Percentiles rank a stretch among this genome's conserved stretches.
Evolutionary conservation across 225 moss, liverwort and hornwort species (phyloP).

Genomic region (Takakia lepidozioides): DNA sequence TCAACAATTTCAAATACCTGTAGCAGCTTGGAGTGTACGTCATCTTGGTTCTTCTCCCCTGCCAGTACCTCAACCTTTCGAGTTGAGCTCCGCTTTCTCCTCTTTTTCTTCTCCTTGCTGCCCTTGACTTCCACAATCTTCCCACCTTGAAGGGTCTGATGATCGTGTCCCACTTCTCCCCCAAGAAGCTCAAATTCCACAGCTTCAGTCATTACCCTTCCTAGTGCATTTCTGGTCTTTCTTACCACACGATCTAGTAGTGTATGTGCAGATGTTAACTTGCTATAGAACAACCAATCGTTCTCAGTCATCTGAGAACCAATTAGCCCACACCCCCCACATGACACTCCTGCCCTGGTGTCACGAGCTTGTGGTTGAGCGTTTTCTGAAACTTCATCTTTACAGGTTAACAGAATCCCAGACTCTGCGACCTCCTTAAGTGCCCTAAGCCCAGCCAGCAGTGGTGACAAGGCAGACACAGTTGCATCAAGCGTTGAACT

Average conservation of each 20-base stretch:
- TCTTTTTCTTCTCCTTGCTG: constrained; percentile 68
- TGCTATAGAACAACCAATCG: constrained; percentile 45
- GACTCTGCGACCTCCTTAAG: constrained; percentile 56
- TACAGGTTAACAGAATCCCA: constrained; percentile 34
- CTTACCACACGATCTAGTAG: constrained; percentile 61
- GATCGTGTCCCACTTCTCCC: constrained; percentile 48
- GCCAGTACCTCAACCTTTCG: constrained; percentile 36
- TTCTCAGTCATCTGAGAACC: not conserved
- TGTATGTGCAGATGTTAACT: constrained; percentile 46
- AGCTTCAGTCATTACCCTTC: constrained; percentile 65
- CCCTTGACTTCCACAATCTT: constrained; percentile 42
- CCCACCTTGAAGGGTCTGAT: constrained; percentile 16
- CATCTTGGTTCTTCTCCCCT: constrained; percentile 20
- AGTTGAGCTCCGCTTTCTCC: constrained; percentile 48
- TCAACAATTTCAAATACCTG: no score
- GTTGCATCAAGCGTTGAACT: constrained; percentile 11
- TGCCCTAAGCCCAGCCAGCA: constrained; percentile 59
- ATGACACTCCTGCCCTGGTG: no score
- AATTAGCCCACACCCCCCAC: no score
- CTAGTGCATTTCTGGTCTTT: constrained; percentile 55
- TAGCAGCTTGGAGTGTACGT: constrained; percentile 15
- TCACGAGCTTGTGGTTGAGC: no score
- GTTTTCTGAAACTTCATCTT: no score
- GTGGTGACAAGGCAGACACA: constrained; percentile 24
- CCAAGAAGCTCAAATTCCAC: constrained; percentile 78